These are phyloP conservation scores for Spinellus fusiger DNA, from an alignment of 192 early-diverging fungal genomes.

Conservation along the genomic window DNA sequence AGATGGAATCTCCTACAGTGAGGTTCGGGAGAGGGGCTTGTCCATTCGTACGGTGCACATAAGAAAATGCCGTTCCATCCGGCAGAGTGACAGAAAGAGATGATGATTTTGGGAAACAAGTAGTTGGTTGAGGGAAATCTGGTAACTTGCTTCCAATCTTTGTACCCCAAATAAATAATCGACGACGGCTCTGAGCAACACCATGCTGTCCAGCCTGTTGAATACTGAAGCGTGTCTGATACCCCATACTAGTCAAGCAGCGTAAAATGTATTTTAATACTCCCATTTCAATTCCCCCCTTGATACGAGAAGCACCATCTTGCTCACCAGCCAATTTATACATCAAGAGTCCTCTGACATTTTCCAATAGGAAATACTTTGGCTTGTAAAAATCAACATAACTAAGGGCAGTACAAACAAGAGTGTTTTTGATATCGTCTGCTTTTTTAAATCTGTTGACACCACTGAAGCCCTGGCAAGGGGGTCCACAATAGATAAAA, in stretches of 20 bases:
- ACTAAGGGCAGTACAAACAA: constrained; percentile 56
- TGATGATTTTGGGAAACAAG: constrained; percentile 41
- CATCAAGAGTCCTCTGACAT: constrained; percentile 54
- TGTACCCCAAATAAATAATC: constrained; percentile 61
- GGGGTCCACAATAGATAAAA: constrained; percentile 71
- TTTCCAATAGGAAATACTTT: constrained; percentile 61
- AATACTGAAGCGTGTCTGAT: constrained; percentile 57
- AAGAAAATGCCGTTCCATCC: constrained; percentile 33
- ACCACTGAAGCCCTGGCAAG: constrained; percentile 66
- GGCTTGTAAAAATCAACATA: constrained; percentile 70
- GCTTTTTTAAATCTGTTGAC: constrained; percentile 55
- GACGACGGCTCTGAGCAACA: constrained; percentile 57
- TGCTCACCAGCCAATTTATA: constrained; percentile 57
- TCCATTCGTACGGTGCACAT: constrained; percentile 35
- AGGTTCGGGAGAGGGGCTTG: constrained; percentile 50
- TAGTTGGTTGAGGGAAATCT: constrained; percentile 48
- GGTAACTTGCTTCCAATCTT: constrained; percentile 50
- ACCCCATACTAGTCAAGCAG: constrained; percentile 57
- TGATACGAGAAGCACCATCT: constrained; percentile 37
- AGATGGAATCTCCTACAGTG: constrained; percentile 58
- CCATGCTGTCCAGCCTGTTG: constrained; percentile 61
- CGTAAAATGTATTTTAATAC: constrained; percentile 65
- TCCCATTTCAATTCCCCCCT: constrained; percentile 55
- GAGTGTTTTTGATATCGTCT: constrained; percentile 60
- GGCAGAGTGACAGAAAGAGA: constrained; percentile 39